A percentile compares a stretch with the other conserved stretches of the same genome.
Evolutionary conservation across 805 yeast genomes (phyloP).

Genomic region (Candida odintsovae): DNA sequence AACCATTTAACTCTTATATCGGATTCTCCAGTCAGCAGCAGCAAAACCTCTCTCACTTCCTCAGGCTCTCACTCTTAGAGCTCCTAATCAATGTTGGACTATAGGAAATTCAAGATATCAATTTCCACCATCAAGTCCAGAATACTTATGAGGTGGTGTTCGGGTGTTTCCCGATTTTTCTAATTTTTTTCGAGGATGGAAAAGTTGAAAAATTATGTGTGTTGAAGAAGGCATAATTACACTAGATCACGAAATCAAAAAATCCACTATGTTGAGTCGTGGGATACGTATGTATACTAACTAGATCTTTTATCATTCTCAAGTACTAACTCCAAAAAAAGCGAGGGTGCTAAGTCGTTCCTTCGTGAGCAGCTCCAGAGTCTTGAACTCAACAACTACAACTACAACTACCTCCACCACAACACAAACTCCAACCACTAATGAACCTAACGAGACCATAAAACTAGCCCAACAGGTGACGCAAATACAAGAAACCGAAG

Average conservation of each 20-base stretch:
- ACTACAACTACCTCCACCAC: slow-evolving; percentile 2
- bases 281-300: slow-evolving; percentile 3
- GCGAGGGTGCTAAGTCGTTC: slow-evolving; percentile 8
- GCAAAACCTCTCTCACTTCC: too few relatives aligned
- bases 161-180: not conserved
- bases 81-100: too few relatives aligned
- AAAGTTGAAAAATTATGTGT: not conserved
- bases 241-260: not conserved
- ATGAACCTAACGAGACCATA: slow-evolving; percentile 6
- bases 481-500: not conserved
- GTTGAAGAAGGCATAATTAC: not conserved
- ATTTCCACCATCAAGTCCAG: too few relatives aligned
- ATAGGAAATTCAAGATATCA: too few relatives aligned
- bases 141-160: slow-evolving; percentile 2
- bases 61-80: too few relatives aligned
- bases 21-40: not conserved
- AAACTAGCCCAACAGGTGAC: not conserved
- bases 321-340: not conserved
- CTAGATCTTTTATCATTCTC: not conserved
- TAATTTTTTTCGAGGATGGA: slow-evolving; percentile 4
- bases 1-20: not conserved
- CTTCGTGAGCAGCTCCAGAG: slow-evolving; percentile 3
- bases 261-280: slow-evolving; percentile 6
- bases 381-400: slow-evolving; percentile 7
- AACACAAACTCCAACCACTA: slow-evolving; percentile 13